Conservation (phyloP, 106 monocot genomes). For the Apostasia shenzhenica region DNA sequence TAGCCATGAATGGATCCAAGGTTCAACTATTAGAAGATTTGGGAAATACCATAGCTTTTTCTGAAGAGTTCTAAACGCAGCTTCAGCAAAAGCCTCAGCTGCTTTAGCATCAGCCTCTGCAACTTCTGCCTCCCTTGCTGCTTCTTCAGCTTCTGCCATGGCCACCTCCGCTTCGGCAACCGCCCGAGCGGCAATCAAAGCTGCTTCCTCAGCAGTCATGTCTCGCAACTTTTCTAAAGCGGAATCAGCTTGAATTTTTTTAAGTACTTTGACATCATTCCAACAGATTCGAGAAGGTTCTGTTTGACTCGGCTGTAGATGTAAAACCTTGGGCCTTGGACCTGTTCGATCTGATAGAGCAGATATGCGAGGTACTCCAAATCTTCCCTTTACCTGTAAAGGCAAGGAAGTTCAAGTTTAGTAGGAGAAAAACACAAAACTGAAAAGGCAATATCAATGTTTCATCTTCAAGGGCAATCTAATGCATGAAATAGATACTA, state of each 20-base stretch:
- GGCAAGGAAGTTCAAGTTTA: background rate
- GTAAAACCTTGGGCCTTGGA: slow-evolving; percentile 25
- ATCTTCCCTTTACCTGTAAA: slow-evolving; percentile 73
- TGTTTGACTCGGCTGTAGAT: slow-evolving; percentile 27
- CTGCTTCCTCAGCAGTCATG: slow-evolving; percentile 72
- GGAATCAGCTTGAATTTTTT: slow-evolving; percentile 54
- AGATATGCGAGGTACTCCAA: slow-evolving; percentile 52
- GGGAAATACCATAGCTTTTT: slow-evolving; percentile 3
- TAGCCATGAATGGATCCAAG: too few species aligned
- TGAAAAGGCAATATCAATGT: too few species aligned
- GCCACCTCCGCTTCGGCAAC: slow-evolving; percentile 85
- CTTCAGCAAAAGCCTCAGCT: slow-evolving; percentile 74
- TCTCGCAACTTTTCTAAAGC: slow-evolving; percentile 45
- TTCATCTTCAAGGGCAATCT: too few species aligned
- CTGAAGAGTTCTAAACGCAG: slow-evolving; percentile 23
- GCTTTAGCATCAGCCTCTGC: slow-evolving; percentile 82
- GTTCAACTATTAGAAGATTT: background rate
- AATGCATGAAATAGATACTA: too few species aligned
- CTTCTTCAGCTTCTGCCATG: slow-evolving; percentile 76
- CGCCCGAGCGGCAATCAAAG: slow-evolving; percentile 57
- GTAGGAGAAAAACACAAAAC: too few species aligned
- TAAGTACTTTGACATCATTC: slow-evolving; percentile 37
- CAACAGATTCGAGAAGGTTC: slow-evolving; percentile 17
- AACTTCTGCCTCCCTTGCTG: slow-evolving; percentile 62
- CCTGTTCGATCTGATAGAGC: slow-evolving; percentile 23